These are phyloP conservation scores for Lanmaoa pseudosensibilis DNA, from an alignment of 768 basidiomycete genomes.

Conservation along the genomic window DNA sequence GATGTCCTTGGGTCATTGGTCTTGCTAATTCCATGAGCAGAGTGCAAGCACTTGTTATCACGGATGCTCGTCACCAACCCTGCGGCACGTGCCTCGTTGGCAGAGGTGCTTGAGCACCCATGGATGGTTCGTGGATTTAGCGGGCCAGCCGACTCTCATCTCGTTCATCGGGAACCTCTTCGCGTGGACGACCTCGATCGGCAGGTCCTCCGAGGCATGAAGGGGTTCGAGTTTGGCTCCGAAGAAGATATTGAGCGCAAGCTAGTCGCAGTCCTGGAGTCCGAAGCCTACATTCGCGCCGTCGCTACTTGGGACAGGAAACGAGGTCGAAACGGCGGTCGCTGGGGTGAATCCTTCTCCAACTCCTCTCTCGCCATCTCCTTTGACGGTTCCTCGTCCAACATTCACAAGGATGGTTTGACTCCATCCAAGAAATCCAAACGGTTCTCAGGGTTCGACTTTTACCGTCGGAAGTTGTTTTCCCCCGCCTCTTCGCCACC, in stretches of 20 bases:
- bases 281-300: slow-evolving; percentile 72
- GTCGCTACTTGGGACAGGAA: slow-evolving; percentile 80
- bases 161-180: slow-evolving; percentile 87
- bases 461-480: slow-evolving; percentile 88
- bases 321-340: slow-evolving; percentile 45
- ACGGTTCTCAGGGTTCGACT: slow-evolving; percentile 95
- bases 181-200: slow-evolving; percentile 86
- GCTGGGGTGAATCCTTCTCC: slow-evolving; percentile 57
- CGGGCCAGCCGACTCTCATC: slow-evolving; percentile 77
- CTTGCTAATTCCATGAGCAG: slow-evolving; percentile 41
- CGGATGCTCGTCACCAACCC: slow-evolving; percentile 98
- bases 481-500: slow-evolving; percentile 50
- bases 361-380: slow-evolving; percentile 72
- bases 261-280: slow-evolving; percentile 70
- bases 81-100: slow-evolving; percentile 72
- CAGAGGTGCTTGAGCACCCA: slow-evolving; percentile 84
- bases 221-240: slow-evolving; percentile 94
- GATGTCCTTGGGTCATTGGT: not conserved
- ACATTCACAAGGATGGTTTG: slow-evolving; percentile 41
- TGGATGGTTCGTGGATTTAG: slow-evolving; percentile 92
- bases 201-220: slow-evolving; percentile 86
- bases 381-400: slow-evolving; percentile 47
- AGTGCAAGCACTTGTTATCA: slow-evolving; percentile 91
- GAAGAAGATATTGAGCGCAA: slow-evolving; percentile 81
- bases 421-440: slow-evolving; percentile 63